Evolutionary conservation across 768 basidiomycete species (phyloP).

Genomic region (Cyclocybe aegerita): DNA sequence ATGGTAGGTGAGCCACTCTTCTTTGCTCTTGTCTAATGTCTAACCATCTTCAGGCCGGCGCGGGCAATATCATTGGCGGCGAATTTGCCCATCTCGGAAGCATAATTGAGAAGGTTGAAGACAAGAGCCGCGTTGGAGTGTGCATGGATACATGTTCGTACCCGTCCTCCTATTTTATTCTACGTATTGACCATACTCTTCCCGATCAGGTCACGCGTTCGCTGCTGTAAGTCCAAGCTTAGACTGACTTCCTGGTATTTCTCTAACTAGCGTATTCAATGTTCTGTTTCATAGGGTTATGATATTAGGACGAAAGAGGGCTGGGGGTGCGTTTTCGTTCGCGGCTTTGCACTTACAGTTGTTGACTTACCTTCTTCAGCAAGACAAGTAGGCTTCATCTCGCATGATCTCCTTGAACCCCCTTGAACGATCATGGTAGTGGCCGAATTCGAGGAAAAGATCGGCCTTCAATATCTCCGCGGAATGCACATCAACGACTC

Average conservation of each 20-base stretch:
- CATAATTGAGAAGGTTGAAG: conserved; percentile 69
- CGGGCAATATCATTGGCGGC: conserved; percentile 76
- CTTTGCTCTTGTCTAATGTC: neutral
- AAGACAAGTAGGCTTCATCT: conserved; percentile 19
- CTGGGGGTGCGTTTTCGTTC: conserved; percentile 57
- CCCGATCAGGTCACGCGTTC: conserved; percentile 66
- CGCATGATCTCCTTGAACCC: neutral
- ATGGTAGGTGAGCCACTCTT: conserved; percentile 52
- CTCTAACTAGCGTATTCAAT: neutral
- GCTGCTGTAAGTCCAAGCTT: conserved; percentile 54
- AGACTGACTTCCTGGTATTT: neutral
- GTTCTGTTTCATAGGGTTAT: conserved; percentile 54
- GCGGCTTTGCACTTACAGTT: neutral
- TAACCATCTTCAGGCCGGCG: conserved; percentile 56
- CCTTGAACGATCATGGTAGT: conserved; percentile 35
- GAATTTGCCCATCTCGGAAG: conserved; percentile 63
- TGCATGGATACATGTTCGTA: conserved; percentile 82
- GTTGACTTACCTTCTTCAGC: conserved; percentile 13
- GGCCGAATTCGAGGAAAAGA: conserved; percentile 58
- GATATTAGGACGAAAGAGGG: conserved; percentile 72
- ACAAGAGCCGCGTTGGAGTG: conserved; percentile 76
- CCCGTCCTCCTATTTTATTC: neutral
- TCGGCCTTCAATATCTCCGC: conserved; percentile 72
- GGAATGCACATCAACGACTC: conserved; percentile 90
- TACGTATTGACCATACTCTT: neutral